These are phyloP conservation scores for Penicillium sp. DNA, from an alignment of 2,329 filamentous ascomycete genomes.

Conservation along the genomic window DNA sequence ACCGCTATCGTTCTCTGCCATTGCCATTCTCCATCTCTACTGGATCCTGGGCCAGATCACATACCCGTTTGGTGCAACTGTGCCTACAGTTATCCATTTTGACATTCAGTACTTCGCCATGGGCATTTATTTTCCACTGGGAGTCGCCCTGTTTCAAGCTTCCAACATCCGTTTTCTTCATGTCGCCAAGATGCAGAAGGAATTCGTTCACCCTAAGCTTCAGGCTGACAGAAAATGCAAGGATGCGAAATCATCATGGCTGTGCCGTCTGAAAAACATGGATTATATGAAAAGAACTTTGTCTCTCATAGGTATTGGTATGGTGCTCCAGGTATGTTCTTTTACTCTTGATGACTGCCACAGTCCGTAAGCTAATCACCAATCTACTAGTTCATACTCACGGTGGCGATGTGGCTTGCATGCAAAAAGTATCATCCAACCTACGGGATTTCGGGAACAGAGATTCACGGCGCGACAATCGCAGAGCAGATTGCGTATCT, in stretches of 20 bases:
- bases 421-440: conserved; percentile 8
- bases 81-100: conserved; percentile 41
- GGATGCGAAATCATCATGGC: background rate
- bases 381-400: background rate
- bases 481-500: conserved; percentile 1
- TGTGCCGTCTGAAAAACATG: background rate
- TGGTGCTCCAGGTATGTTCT: conserved; percentile 50
- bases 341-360: background rate
- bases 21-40: conserved; percentile 42
- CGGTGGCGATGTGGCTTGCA: conserved; percentile 4
- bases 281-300: conserved; percentile 6
- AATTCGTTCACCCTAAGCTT: background rate
- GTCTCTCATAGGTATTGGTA: conserved; percentile 2
- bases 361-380: background rate
- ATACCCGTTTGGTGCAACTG: conserved; percentile 31
- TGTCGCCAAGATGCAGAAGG: conserved; percentile 6
- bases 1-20: conserved; percentile 35
- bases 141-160: conserved; percentile 8
- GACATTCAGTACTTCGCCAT: conserved; percentile 66
- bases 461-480: background rate
- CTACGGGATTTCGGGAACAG: conserved; percentile 8
- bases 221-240: background rate
- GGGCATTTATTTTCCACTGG: conserved; percentile 48
- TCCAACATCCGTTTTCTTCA: conserved; percentile 10
- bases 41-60: conserved; percentile 34